Evolutionary conservation across 768 basidiomycete genomes (phyloP), one percentile per base, ranked within the genome.

Genomic region (Lentinula edodes): DNA sequence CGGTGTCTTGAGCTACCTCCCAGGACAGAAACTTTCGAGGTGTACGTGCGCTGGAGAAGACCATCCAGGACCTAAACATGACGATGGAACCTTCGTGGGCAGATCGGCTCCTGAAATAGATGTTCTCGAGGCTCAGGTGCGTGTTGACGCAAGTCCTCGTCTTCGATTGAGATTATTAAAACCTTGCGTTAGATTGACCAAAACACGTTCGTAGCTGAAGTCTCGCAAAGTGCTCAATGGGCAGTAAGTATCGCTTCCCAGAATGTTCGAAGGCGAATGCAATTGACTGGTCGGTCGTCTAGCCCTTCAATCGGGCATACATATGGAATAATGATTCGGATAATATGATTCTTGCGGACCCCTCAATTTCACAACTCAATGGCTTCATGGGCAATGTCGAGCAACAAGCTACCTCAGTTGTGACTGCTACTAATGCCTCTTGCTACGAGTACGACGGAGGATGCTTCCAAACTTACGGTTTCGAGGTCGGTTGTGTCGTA

Each of bases 31-130:
- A 3, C 71, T 87, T 4, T 82, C 80, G 10, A 74, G 78, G 0
- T 87, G 87, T 66, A 87, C 86, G 0, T 87, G 86, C 67, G 67
- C 74, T 0, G 76, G 77, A 23, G 86, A 87, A 63, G 72, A 76
- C 1, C 85, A 86, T 69, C 85, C 85, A 1, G 85, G 85, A 8
- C 85, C 85, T 7, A 67, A 76, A 16, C 74, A 72, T 36, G 16
- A 16, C 34, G 69, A 85, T 58, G 84, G 84, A 15, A 72, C 71
- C 3, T 85, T 78, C 62, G 76, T 78, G 1, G 85, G 84, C 0
- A 69, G 85, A 34, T 72, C 77, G 5, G 84, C 85, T 28, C 84
- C 84, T 5, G 85, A 86, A 66, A 84, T 86, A 51, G 85, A 86
- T 66, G 73, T 86, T 55, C 75, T 86, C 61, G 85, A 86, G 65